phyloP scores from a whole-genome alignment of 331 rosid species.

The Quercus phellos region DNA sequence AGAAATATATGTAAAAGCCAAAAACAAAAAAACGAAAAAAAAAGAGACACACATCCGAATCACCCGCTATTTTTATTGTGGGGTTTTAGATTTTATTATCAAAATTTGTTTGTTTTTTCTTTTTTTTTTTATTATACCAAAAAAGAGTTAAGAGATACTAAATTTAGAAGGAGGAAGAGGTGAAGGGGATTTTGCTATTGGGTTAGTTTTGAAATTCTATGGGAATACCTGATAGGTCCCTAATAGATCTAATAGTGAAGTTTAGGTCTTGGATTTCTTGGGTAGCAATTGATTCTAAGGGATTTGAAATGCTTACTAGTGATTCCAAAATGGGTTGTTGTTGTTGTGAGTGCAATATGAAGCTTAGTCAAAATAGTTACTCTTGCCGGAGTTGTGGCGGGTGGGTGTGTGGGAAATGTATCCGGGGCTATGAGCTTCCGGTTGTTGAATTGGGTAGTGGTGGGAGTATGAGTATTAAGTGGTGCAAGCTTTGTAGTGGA shows the following conservation, averaged over 20 bases:
- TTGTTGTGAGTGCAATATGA: conserved; percentile 61
- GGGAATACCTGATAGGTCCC: conserved; percentile 95
- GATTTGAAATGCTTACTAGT: conserved; percentile 53
- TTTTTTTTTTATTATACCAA: conserved; percentile 27
- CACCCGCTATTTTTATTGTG: conserved; percentile 67
- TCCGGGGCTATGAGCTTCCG: conserved; percentile 41
- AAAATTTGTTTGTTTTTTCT: conserved; percentile 7
- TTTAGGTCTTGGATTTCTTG: conserved; percentile 64
- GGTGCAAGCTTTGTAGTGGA: conserved; percentile 49
- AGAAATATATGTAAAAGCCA: conserved; percentile 17
- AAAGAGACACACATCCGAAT: conserved; percentile 28
- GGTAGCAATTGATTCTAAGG: conserved; percentile 37
- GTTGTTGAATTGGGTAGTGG: conserved; percentile 35
- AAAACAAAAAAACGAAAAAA: neutral
- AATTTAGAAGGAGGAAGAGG: conserved; percentile 24
- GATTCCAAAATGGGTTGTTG: conserved; percentile 47
- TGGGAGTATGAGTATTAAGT: conserved; percentile 23
- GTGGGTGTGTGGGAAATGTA: conserved; percentile 67
- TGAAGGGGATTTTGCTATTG: conserved; percentile 7
- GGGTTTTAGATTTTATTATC: conserved; percentile 22
- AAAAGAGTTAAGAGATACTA: conserved; percentile 5
- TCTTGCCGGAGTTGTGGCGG: conserved; percentile 67
- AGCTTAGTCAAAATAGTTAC: conserved; percentile 33
- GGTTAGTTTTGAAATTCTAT: conserved; percentile 44
- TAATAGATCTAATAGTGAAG: conserved; percentile 62